A percentile compares a stretch with the other conserved stretches of the same genome.
Conservation (phyloP, 306 rosid species). For the Quercus mongolica region DNA sequence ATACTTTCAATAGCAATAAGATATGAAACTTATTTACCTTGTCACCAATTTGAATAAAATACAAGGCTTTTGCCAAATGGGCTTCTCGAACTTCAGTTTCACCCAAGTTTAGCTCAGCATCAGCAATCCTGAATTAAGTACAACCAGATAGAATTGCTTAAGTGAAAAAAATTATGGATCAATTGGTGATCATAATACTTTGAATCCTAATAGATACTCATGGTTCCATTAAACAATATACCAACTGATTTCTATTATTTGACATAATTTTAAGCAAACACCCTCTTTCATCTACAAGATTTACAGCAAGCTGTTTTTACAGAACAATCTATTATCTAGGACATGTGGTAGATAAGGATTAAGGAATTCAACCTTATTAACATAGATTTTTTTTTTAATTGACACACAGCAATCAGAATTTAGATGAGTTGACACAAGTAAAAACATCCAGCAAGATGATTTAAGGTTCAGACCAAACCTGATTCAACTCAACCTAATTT, state of each 20-base stretch:
- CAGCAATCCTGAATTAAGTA: constrained; percentile 70
- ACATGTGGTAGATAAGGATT: neutral
- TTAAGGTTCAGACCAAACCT: neutral
- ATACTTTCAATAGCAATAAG: neutral
- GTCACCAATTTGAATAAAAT: constrained; percentile 83
- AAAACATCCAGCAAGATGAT: neutral
- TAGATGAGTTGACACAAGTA: neutral
- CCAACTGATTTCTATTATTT: neutral
- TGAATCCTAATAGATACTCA: constrained; percentile 1
- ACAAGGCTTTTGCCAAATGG: constrained; percentile 89
- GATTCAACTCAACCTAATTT: neutral
- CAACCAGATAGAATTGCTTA: constrained; percentile 18
- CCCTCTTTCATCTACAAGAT: neutral
- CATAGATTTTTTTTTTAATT: too few species aligned
- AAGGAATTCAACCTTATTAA: too few species aligned
- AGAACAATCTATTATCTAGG: neutral
- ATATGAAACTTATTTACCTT: constrained; percentile 51
- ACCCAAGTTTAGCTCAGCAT: constrained; percentile 95
- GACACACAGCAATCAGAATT: neutral
- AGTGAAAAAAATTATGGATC: neutral
- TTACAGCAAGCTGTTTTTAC: neutral
- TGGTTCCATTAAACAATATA: neutral
- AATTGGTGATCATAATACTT: constrained; percentile 7
- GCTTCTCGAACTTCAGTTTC: constrained; percentile 99
- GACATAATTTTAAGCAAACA: neutral